Base-by-base conservation (phyloP, 139 green algal species). In the Raphidocelis subcapitata region DNA sequence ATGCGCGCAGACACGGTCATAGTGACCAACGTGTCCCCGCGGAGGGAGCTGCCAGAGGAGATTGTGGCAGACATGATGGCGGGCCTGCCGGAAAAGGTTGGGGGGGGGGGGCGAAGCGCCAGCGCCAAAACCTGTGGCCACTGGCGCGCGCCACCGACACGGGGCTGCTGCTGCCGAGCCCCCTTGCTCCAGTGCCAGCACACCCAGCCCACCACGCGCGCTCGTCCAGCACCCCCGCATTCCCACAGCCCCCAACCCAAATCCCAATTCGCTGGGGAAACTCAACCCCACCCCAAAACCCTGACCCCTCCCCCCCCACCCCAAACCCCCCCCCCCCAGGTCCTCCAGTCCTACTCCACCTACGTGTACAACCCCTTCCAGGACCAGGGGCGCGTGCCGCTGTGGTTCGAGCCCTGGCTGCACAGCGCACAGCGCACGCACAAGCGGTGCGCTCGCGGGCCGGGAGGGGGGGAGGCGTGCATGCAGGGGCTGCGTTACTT, bases 1-100 rank as follows among this genome's bases (percentile, higher is more conserved):
- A 82, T 90, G 49, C 90, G 94, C 69, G 87, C 84, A 2, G 91
- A 98, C 73, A 75, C 94, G 5, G 90, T 98, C 15, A 96, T 98
- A 63, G 26, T 99, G 33, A 98, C 96, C 24, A 98, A 94, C 74
- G 89, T 98, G 77, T 93, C 86, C 63, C 93, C 95, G 0, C 82
- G 92, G 0, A 65, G 47, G 14, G 87, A 95, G 71, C 55, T 82
- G 21, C 89, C 92, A 28, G 52, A 85, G 3, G 69, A 84, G 26
- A 92, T 95, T 65, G 81, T 93, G 1, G 52, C 84, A 3, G 69
- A 84, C 31, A 92, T 95, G 64, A 82, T 93, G 1, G 47, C 80
- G 60, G 70, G 67, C 28, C n/a, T 41, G 37, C 44, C 15, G n/a
- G 28, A 31, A 5, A 33, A 62, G 24, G 54, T 62, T 12, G 15